Conservation (phyloP, 2,329 filamentous ascomycete species). For the Aotearoamyces nothofagi region DNA sequence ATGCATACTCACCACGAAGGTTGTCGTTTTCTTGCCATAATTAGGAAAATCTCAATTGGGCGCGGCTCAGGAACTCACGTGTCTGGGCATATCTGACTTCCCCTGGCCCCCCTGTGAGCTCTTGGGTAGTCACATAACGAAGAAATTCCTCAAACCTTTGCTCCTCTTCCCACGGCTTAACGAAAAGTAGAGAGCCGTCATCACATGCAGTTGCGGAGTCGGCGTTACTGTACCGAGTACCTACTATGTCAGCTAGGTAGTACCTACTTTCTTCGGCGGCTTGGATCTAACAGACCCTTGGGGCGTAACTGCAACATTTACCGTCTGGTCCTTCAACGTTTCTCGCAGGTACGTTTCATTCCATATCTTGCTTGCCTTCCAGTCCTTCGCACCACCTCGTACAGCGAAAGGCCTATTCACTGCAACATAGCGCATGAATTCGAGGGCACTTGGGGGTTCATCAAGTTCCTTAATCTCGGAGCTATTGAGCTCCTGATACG, state of each 20-base stretch:
- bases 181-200: slow-evolving; percentile 33
- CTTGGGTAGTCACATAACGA: slow-evolving; percentile 41
- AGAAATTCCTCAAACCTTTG: slow-evolving; percentile 50
- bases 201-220: slow-evolving; percentile 33
- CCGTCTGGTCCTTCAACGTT: slow-evolving; percentile 35
- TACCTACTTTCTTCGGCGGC: too few species aligned
- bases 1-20: slow-evolving; percentile 54
- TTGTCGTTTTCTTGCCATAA: slow-evolving; percentile 59
- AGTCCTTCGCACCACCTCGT: slow-evolving; percentile 42
- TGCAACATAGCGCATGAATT: slow-evolving; percentile 67
- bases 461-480: slow-evolving; percentile 41
- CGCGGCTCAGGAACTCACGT: slow-evolving; percentile 36
- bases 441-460: slow-evolving; percentile 54
- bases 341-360: slow-evolving; percentile 39
- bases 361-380: slow-evolving; percentile 51
- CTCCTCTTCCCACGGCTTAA: slow-evolving; percentile 56
- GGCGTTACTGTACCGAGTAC: slow-evolving; percentile 30
- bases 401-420: slow-evolving; percentile 64
- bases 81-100: slow-evolving; percentile 63
- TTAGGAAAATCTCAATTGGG: too few species aligned
- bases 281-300: slow-evolving; percentile 37
- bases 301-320: slow-evolving; percentile 71
- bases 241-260: too few species aligned
- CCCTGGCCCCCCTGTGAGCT: slow-evolving; percentile 19
- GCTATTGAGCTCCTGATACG: slow-evolving; percentile 61